Evolutionary conservation across 2,329 filamentous ascomycete species (phyloP).

Genomic region (Calycina herbarum): DNA sequence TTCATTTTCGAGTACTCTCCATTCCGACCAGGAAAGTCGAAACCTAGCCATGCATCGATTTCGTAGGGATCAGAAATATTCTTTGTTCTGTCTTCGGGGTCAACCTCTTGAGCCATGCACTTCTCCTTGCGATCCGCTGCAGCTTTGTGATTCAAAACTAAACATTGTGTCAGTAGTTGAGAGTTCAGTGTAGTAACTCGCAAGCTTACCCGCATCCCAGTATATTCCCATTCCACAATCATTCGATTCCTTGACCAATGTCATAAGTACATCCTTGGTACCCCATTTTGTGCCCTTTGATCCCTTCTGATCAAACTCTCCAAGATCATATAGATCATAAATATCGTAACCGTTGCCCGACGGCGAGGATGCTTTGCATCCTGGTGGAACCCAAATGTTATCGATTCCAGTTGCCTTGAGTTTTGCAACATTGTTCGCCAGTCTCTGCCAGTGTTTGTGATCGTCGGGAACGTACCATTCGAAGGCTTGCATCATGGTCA

Average conservation of each 20-base stretch:
- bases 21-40: slow-evolving; percentile 62
- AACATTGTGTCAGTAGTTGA: neutral
- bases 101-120: slow-evolving; percentile 63
- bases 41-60: slow-evolving; percentile 69
- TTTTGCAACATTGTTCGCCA: slow-evolving; percentile 51
- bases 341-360: slow-evolving; percentile 67
- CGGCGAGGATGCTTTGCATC: slow-evolving; percentile 64
- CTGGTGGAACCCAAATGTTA: slow-evolving; percentile 68
- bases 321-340: slow-evolving; percentile 70
- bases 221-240: slow-evolving; percentile 57
- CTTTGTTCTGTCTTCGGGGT: slow-evolving; percentile 57
- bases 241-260: slow-evolving; percentile 51
- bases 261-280: slow-evolving; percentile 57
- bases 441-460: slow-evolving; percentile 59
- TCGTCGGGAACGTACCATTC: slow-evolving; percentile 71
- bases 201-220: slow-evolving; percentile 57
- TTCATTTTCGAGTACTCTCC: slow-evolving; percentile 60
- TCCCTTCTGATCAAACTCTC: slow-evolving; percentile 73
- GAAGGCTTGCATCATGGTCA: slow-evolving; percentile 67
- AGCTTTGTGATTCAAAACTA: slow-evolving; percentile 70
- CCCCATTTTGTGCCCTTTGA: slow-evolving; percentile 67
- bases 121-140: slow-evolving; percentile 66
- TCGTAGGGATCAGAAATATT: slow-evolving; percentile 56
- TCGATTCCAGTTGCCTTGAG: slow-evolving; percentile 62
- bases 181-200: neutral